phyloP scores from a whole-genome alignment of 108 stramenopile species.

The Pseudonitzschia multiseries region DNA sequence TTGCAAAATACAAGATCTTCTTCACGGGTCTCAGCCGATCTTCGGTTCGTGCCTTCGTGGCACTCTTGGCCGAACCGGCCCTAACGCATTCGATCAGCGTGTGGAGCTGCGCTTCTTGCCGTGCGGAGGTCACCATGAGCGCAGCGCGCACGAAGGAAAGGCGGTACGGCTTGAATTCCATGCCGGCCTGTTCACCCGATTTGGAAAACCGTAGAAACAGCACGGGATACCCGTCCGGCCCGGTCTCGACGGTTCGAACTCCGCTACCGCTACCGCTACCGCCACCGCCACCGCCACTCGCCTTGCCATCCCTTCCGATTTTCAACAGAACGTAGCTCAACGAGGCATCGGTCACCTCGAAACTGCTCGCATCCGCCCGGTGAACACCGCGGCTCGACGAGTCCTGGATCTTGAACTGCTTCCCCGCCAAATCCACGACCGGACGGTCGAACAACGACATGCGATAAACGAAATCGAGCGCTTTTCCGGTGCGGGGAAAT shows the following conservation, averaged over 20 bases:
- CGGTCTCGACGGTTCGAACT: slow-evolving; percentile 42
- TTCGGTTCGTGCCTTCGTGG: slow-evolving; percentile 70
- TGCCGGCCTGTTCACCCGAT: slow-evolving; percentile 27
- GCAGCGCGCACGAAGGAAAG: slow-evolving; percentile 82
- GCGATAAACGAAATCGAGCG: slow-evolving; percentile 78
- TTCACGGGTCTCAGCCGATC: slow-evolving; percentile 65
- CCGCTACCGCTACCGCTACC: not conserved
- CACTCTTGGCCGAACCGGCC: slow-evolving; percentile 75
- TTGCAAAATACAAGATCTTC: slow-evolving; percentile 69
- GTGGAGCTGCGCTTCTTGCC: slow-evolving; percentile 73
- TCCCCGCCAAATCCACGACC: slow-evolving; percentile 66
- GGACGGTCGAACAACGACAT: slow-evolving; percentile 76
- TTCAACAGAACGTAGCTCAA: slow-evolving; percentile 61
- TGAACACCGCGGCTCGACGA: slow-evolving; percentile 49
- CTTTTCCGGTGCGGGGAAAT: slow-evolving; percentile 71
- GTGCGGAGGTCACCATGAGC: slow-evolving; percentile 63
- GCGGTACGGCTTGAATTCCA: slow-evolving; percentile 72
- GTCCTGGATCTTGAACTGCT: slow-evolving; percentile 73
- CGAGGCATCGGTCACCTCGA: slow-evolving; percentile 80
- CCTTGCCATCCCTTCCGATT: slow-evolving; percentile 37
- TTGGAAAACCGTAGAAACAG: slow-evolving; percentile 45
- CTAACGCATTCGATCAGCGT: slow-evolving; percentile 65
- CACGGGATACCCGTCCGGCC: slow-evolving; percentile 62
- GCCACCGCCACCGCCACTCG: not conserved
- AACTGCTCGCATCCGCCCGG: slow-evolving; percentile 74